Conservation (phyloP, 345 rosid species). For the Bruguiera sexangula region DNA sequence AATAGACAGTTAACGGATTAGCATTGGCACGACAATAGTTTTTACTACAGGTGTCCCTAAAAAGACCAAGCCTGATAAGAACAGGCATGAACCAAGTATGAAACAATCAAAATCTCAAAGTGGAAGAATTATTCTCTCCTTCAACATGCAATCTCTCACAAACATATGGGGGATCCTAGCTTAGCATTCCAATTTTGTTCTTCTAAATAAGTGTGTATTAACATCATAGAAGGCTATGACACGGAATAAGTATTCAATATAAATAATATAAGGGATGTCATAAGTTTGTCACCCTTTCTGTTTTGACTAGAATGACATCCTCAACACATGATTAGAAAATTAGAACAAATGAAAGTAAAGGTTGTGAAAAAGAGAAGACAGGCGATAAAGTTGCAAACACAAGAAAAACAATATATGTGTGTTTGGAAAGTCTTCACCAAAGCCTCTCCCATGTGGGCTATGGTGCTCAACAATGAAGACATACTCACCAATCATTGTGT, state of each 20-base stretch:
- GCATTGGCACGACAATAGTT: background rate
- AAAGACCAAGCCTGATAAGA: no score
- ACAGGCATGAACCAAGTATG: background rate
- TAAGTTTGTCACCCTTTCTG: no score
- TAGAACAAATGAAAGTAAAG: no score
- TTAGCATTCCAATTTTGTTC: no score
- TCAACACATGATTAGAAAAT: background rate
- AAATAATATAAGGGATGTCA: no score
- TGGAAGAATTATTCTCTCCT: background rate
- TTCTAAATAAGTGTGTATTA: no score
- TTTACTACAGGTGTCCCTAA: background rate
- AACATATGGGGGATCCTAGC: no score
- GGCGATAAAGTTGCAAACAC: background rate
- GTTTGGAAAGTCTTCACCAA: background rate
- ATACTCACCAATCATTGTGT: conserved; percentile 71
- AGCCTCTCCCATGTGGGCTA: background rate
- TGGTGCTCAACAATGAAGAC: conserved; percentile 10
- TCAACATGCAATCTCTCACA: no score
- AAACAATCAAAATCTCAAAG: background rate
- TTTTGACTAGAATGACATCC: background rate
- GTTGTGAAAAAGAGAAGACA: background rate
- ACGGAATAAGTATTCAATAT: no score
- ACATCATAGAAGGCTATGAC: no score
- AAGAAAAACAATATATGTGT: background rate
- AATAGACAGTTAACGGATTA: background rate